Evolutionary conservation across 768 basidiomycete genomes (phyloP).

Genomic region (Kockovaella imperatae): DNA sequence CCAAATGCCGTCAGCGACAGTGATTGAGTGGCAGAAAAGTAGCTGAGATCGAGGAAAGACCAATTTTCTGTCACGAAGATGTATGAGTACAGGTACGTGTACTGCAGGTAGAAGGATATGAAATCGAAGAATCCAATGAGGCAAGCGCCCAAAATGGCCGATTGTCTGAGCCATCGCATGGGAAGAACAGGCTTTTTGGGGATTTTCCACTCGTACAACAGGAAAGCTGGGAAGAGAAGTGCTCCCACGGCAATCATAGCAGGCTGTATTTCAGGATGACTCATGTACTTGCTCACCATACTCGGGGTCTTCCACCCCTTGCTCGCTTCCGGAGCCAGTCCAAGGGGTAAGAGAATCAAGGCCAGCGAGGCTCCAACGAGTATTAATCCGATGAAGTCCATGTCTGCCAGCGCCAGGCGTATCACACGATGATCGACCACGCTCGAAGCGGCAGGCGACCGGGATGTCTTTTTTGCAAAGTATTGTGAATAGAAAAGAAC

Average conservation of each 20-base stretch:
- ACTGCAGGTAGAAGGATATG: constrained; percentile 53
- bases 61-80: constrained; percentile 46
- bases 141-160: constrained; percentile 54
- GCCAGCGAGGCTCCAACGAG: constrained; percentile 41
- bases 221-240: constrained; percentile 22
- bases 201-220: constrained; percentile 47
- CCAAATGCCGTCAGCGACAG: constrained; percentile 57
- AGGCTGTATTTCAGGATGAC: constrained; percentile 16
- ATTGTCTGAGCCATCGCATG: constrained; percentile 55
- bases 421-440: neutral
- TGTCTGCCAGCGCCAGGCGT: constrained; percentile 11
- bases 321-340: constrained; percentile 25
- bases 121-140: constrained; percentile 54
- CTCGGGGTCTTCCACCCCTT: constrained; percentile 38
- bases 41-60: constrained; percentile 54
- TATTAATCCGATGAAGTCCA: constrained; percentile 40
- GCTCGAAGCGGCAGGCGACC: no score
- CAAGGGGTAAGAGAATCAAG: constrained; percentile 42
- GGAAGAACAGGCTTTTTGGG: constrained; percentile 59
- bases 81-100: constrained; percentile 62
- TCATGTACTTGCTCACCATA: constrained; percentile 18
- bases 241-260: constrained; percentile 45
- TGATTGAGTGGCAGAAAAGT: constrained; percentile 58
- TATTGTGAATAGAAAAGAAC: constrained; percentile 42
- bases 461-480: no score